Evolutionary conservation across 129 eudicot genomes (phyloP).

Genomic region (Smallanthus sonchifolius): DNA sequence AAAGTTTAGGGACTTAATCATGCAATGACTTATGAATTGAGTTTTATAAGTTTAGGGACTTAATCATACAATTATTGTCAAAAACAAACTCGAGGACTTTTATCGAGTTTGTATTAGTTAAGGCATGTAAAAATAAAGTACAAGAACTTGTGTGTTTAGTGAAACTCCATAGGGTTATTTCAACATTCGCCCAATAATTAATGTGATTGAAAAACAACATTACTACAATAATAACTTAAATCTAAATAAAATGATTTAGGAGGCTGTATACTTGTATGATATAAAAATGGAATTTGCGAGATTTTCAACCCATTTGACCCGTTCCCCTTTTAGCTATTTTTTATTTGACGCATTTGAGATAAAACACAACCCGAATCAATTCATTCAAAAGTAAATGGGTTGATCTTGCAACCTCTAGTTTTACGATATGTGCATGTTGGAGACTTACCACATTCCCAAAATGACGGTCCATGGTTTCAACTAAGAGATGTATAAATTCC

Average conservation of each 20-base stretch:
- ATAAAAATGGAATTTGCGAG: neutral
- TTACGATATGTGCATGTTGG: neutral
- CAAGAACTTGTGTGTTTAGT: neutral
- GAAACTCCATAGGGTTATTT: neutral
- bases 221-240: neutral
- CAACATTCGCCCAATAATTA: neutral
- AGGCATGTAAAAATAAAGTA: neutral
- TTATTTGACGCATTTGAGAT: neutral
- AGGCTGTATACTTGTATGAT: neutral
- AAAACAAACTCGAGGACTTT: neutral
- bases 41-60: neutral
- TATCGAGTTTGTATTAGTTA: neutral
- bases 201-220: neutral
- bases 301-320: neutral
- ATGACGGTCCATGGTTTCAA: constrained; percentile 96
- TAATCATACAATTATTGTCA: neutral
- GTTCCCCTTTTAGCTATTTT: neutral
- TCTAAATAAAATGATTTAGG: neutral
- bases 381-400: neutral
- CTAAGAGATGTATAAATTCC: constrained; percentile 78
- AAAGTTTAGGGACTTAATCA: constrained; percentile 2
- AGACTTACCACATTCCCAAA: constrained; percentile 81
- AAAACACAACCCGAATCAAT: neutral
- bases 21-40: neutral
- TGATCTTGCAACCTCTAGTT: neutral